These are phyloP conservation scores for Coemansia sp. DNA, from an alignment of 192 early-diverging fungal species.

Conservation along the genomic window DNA sequence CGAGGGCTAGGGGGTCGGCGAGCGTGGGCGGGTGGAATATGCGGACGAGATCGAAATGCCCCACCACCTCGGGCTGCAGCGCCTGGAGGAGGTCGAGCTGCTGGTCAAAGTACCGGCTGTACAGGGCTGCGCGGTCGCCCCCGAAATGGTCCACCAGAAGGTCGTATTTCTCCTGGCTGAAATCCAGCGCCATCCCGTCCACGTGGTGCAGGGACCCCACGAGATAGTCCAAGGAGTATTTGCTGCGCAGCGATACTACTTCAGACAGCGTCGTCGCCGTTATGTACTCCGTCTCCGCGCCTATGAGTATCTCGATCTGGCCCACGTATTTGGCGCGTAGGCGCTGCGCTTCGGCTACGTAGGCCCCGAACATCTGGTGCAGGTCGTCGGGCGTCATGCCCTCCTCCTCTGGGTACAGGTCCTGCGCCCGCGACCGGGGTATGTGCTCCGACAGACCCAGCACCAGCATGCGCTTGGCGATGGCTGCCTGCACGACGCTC, in stretches of 20 bases:
- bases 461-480: slow-evolving; percentile 65
- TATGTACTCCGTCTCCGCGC: slow-evolving; percentile 90
- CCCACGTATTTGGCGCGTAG: slow-evolving; percentile 64
- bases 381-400: slow-evolving; percentile 68
- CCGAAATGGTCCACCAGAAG: slow-evolving; percentile 27
- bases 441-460: slow-evolving; percentile 94
- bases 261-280: slow-evolving; percentile 54
- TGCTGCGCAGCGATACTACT: slow-evolving; percentile 50
- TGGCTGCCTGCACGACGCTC: slow-evolving; percentile 75
- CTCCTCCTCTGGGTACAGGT: slow-evolving; percentile 94
- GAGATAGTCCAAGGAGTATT: slow-evolving; percentile 72
- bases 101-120: slow-evolving; percentile 82
- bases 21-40: slow-evolving; percentile 69
- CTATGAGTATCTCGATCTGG: slow-evolving; percentile 72
- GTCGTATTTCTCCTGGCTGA: slow-evolving; percentile 61
- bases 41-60: slow-evolving; percentile 93
- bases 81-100: slow-evolving; percentile 75
- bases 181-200: slow-evolving; percentile 79
- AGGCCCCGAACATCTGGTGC: slow-evolving; percentile 62
- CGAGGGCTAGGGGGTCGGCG: slow-evolving; percentile 22
- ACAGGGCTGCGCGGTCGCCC: slow-evolving; percentile 57
- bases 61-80: slow-evolving; percentile 82
- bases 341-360: slow-evolving; percentile 68
- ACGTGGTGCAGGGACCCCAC: slow-evolving; percentile 96
- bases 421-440: slow-evolving; percentile 69